These are phyloP conservation scores for Letharia lupina DNA, from an alignment of 495 filamentous ascomycete genomes.

Conservation along the genomic window DNA sequence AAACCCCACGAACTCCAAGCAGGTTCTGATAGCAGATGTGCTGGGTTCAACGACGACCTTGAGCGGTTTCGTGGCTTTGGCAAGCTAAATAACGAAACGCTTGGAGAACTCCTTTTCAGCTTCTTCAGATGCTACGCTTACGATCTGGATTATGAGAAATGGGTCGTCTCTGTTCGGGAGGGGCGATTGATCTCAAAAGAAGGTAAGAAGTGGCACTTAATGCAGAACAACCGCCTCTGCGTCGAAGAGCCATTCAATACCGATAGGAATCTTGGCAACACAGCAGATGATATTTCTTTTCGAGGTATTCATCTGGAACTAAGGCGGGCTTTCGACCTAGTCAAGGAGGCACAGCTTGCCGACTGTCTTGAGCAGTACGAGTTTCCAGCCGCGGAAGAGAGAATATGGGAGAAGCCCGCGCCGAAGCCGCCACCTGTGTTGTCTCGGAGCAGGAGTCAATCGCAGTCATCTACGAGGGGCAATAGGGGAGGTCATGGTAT, in stretches of 20 bases:
- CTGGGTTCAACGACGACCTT: conserved; percentile 79
- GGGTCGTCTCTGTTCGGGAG: conserved; percentile 78
- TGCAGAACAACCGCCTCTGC: conserved; percentile 73
- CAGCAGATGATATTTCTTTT: conserved; percentile 89
- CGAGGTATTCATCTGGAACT: conserved; percentile 83
- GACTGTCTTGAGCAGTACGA: conserved; percentile 77
- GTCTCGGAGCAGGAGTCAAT: conserved; percentile 43
- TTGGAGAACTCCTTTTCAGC: conserved; percentile 77
- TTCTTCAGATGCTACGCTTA: conserved; percentile 94
- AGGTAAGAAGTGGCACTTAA: conserved; percentile 75
- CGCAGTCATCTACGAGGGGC: conserved; percentile 37
- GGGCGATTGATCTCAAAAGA: conserved; percentile 75
- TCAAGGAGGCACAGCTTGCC: conserved; percentile 65
- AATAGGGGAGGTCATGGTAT: conserved; percentile 39
- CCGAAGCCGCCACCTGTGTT: conserved; percentile 53
- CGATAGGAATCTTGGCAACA: conserved; percentile 89
- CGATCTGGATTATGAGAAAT: conserved; percentile 80
- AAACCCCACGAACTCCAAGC: conserved; percentile 53
- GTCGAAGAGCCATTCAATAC: conserved; percentile 96
- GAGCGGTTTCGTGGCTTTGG: conserved; percentile 65
- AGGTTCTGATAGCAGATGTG: conserved; percentile 52
- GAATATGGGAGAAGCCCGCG: conserved; percentile 63
- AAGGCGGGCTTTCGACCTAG: conserved; percentile 73
- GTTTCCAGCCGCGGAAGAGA: conserved; percentile 77
- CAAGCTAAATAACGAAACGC: conserved; percentile 66